phyloP scores from a whole-genome alignment of 1,139 yeast genomes.

The Debaryomyces udenii region DNA sequence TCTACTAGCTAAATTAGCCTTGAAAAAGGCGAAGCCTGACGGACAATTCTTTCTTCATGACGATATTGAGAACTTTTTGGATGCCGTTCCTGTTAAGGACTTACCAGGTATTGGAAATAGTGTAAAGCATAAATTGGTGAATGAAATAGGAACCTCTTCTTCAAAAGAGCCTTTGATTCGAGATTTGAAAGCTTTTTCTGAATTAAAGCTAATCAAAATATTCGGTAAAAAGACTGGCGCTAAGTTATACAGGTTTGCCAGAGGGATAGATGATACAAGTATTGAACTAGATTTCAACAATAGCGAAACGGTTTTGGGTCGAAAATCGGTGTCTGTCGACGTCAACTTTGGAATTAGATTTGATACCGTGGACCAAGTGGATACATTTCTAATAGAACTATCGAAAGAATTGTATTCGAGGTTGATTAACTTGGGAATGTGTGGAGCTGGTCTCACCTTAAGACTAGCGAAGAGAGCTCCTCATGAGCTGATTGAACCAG shows the following conservation, averaged over 20 bases:
- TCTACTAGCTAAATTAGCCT: conserved; percentile 76
- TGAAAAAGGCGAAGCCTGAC: conserved; percentile 77
- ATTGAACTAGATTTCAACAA: conserved; percentile 53
- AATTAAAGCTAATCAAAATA: conserved; percentile 38
- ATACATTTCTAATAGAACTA: conserved; percentile 59
- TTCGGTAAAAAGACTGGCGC: conserved; percentile 75
- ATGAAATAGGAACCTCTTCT: conserved; percentile 16
- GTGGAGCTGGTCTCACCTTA: conserved; percentile 62
- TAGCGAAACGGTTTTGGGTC: conserved; percentile 45
- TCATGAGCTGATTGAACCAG: conserved; percentile 71
- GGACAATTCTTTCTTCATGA: conserved; percentile 51
- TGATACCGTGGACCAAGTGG: conserved; percentile 60
- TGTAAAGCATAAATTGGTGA: conserved; percentile 45
- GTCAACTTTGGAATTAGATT: conserved; percentile 91
- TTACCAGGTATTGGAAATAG: conserved; percentile 88
- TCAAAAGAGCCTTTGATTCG: conserved; percentile 19
- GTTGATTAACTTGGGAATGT: conserved; percentile 46
- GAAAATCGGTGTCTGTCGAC: conserved; percentile 85
- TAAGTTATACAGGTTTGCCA: conserved; percentile 58
- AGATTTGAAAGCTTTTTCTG: conserved; percentile 42
- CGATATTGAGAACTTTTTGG: conserved; percentile 40
- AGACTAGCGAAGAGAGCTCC: conserved; percentile 66
- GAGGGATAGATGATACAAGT: conserved; percentile 69
- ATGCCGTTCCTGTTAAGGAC: conserved; percentile 48
- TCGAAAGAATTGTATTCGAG: conserved; percentile 62